These are phyloP conservation scores for Boechera retrofracta DNA, from an alignment of 345 rosid genomes.

Conservation along the genomic window DNA sequence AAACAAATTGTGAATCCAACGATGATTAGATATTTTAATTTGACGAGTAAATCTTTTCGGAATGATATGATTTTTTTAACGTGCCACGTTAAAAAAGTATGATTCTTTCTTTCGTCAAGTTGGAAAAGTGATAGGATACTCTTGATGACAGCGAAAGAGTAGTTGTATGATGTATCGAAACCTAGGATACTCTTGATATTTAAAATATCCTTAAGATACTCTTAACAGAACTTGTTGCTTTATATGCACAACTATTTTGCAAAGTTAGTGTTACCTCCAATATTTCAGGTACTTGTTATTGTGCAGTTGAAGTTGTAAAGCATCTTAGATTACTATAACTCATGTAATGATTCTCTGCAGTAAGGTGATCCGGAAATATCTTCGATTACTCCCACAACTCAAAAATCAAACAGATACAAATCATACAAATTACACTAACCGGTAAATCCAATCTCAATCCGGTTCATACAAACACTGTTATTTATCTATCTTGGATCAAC, in stretches of 20 bases:
- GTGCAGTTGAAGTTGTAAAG: neutral
- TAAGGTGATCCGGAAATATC: neutral
- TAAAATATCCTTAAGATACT: no score
- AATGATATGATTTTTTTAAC: neutral
- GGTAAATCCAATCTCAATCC: neutral
- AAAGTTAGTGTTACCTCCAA: neutral
- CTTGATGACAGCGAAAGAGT: neutral
- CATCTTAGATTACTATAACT: neutral
- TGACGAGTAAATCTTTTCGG: neutral
- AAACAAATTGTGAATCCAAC: neutral
- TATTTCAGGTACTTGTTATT: neutral
- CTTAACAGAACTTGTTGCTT: no score
- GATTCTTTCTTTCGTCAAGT: neutral
- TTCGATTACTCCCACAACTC: conserved; percentile 2
- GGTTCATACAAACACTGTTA: conserved; percentile 36
- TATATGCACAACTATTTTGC: no score
- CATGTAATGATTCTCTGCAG: neutral
- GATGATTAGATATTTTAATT: neutral
- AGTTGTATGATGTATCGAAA: neutral
- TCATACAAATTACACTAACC: conserved; percentile 19
- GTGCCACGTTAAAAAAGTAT: neutral
- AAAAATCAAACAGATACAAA: conserved; percentile 5
- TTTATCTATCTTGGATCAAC: conserved; percentile 24
- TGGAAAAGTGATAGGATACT: neutral
- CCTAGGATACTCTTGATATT: no score